Conservation (phyloP, 78 protist genomes). For the Dictyostelium capitatum region DNA sequence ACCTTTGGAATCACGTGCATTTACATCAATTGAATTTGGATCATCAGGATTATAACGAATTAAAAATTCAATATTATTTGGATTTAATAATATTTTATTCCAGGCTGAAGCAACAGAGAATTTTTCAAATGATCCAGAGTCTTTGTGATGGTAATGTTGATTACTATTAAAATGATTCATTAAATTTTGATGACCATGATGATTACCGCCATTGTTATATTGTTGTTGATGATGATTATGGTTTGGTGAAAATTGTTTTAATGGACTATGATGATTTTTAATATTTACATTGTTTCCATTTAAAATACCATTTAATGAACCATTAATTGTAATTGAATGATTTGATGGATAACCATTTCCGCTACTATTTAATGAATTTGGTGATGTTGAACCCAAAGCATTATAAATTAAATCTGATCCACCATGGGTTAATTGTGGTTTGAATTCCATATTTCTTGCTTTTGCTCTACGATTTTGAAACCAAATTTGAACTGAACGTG, state of each 20-base stretch:
- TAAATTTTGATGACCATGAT: no score
- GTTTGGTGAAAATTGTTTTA: not conserved
- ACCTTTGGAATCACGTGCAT: slow-evolving; percentile 53
- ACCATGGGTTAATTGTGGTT: slow-evolving; percentile 50
- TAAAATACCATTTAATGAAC: not conserved
- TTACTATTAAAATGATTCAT: not conserved
- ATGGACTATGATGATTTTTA: not conserved
- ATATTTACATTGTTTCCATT: not conserved
- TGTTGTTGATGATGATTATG: not conserved
- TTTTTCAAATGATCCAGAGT: slow-evolving; percentile 1
- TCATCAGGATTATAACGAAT: slow-evolving; percentile 58
- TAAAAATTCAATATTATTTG: slow-evolving; percentile 24
- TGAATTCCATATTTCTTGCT: slow-evolving; percentile 74
- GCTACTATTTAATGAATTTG: not conserved
- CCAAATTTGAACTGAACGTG: slow-evolving; percentile 87
- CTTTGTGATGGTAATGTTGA: not conserved
- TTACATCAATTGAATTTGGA: slow-evolving; percentile 67
- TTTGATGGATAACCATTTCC: not conserved
- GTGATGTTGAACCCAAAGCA: not conserved
- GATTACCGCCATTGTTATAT: not conserved
- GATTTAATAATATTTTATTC: slow-evolving; percentile 51
- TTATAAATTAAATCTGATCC: slow-evolving; percentile 46
- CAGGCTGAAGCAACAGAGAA: slow-evolving; percentile 40
- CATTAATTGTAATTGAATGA: not conserved
- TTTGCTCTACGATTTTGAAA: slow-evolving; percentile 88